Evolutionary conservation across 805 yeast species (phyloP).

Genomic region (Starmerella sirachaensis): DNA sequence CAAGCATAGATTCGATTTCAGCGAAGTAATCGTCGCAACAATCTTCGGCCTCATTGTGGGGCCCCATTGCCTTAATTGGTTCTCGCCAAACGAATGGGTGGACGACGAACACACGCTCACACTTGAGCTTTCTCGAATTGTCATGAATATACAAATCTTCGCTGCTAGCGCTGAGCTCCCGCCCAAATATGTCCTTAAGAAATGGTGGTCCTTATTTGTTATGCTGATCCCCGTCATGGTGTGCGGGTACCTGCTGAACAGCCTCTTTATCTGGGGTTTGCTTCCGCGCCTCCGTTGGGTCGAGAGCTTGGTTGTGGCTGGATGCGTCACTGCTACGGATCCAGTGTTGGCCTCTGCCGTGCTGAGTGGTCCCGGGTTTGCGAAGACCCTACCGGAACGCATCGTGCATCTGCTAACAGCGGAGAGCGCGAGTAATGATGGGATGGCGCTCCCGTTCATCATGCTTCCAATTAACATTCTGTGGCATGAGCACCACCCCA

Average conservation of each 20-base stretch:
- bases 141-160: conserved; percentile 57
- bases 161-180: conserved; percentile 67
- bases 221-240: conserved; percentile 61
- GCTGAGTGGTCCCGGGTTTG: conserved; percentile 56
- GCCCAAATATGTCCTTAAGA: conserved; percentile 47
- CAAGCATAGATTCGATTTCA: conserved; percentile 72
- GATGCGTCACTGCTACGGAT: conserved; percentile 68
- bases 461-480: conserved; percentile 46
- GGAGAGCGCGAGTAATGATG: conserved; percentile 68
- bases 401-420: conserved; percentile 51
- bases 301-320: conserved; percentile 48
- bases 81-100: conserved; percentile 74
- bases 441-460: conserved; percentile 49
- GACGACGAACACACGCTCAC: conserved; percentile 36
- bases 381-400: conserved; percentile 47
- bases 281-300: conserved; percentile 46
- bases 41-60: conserved; percentile 79
- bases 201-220: conserved; percentile 46
- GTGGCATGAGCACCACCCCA: conserved; percentile 34
- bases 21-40: conserved; percentile 84
- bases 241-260: conserved; percentile 54
- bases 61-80: conserved; percentile 75
- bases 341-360: conserved; percentile 49
- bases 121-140: conserved; percentile 36
- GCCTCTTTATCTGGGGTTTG: conserved; percentile 48